A percentile compares a stretch with the other conserved stretches of the same genome.
Conservation (phyloP, 768 basidiomycete species). For the Russula foetens region DNA sequence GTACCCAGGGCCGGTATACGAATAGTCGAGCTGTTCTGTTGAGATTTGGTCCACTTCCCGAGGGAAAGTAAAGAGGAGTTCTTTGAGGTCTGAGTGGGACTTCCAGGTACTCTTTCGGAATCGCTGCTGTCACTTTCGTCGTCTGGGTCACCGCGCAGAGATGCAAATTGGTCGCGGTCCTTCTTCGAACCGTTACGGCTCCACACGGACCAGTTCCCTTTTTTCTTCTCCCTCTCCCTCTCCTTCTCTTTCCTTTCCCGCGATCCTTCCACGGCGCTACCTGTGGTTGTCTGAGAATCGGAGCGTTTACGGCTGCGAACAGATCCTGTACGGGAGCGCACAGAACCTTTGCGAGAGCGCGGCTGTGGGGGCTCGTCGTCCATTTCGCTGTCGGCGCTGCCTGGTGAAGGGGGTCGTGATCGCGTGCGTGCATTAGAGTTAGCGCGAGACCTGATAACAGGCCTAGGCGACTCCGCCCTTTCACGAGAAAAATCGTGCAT, state of each 20-base stretch:
- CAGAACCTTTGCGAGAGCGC: constrained; percentile 22
- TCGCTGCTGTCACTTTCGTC: constrained; percentile 31
- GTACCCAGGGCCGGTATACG: constrained; percentile 9
- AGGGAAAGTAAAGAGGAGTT: constrained; percentile 16
- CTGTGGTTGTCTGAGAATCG: constrained; percentile 42
- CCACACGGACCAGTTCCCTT: constrained; percentile 27
- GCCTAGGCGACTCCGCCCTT: constrained; percentile 2
- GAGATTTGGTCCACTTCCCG: constrained; percentile 12
- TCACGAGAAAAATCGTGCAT: constrained; percentile 17
- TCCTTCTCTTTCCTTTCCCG: constrained; percentile 34
- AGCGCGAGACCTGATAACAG: constrained; percentile 10
- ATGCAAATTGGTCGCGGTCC: constrained; percentile 43
- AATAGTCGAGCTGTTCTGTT: constrained; percentile 3
- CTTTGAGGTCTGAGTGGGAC: constrained; percentile 8
- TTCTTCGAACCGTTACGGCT: constrained; percentile 15
- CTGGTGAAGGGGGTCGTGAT: constrained; percentile 6
- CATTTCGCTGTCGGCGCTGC: background rate
- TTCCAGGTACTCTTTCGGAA: constrained; percentile 25
- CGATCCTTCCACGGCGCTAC: constrained; percentile 29
- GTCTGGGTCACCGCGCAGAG: constrained; percentile 40
- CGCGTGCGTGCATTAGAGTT: constrained; percentile 7
- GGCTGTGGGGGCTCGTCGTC: constrained; percentile 2
- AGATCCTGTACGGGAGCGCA: constrained; percentile 36
- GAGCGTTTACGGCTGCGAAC: constrained; percentile 50
- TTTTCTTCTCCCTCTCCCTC: constrained; percentile 51